Percentiles rank a stretch among this genome's conserved stretches.
These are phyloP conservation scores for Thyridium curvatum DNA, from an alignment of 2,329 filamentous ascomycete species.

Conservation along the genomic window DNA sequence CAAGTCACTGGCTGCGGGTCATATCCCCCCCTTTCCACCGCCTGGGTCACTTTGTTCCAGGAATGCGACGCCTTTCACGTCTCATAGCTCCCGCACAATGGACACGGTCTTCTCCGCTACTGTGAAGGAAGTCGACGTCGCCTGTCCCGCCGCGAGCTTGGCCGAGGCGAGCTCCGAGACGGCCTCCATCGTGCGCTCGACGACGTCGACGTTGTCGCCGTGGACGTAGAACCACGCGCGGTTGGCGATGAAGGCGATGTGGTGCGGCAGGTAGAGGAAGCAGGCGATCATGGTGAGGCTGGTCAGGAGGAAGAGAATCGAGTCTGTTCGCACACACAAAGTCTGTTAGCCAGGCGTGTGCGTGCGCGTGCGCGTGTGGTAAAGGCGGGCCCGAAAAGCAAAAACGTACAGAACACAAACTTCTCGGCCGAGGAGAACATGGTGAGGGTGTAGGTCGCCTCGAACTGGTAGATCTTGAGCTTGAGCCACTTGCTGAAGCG, in stretches of 20 bases:
- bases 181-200: constrained; percentile 37
- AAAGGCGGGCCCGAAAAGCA: neutral
- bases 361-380: too few relatives aligned
- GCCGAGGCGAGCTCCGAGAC: constrained; percentile 31
- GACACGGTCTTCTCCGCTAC: constrained; percentile 15
- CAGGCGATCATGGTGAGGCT: constrained; percentile 81
- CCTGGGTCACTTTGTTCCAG: too few relatives aligned
- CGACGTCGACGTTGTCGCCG: constrained; percentile 62
- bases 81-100: constrained; percentile 30
- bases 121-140: constrained; percentile 18
- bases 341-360: constrained; percentile 4
- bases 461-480: constrained; percentile 96
- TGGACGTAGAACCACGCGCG: constrained; percentile 94
- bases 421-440: constrained; percentile 97
- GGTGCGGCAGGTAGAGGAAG: constrained; percentile 88
- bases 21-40: too few relatives aligned
- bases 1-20: too few relatives aligned
- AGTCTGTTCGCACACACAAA: constrained; percentile 56
- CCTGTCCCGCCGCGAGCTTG: constrained; percentile 5
- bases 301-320: constrained; percentile 83
- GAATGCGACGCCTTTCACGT: too few relatives aligned
- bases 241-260: constrained; percentile 73
- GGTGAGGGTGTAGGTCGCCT: constrained; percentile 94
- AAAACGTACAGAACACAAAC: constrained; percentile 83
- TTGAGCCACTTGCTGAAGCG: constrained; percentile 76